These are phyloP conservation scores for Terana coerulea DNA, from an alignment of 768 basidiomycete species.

Conservation along the genomic window DNA sequence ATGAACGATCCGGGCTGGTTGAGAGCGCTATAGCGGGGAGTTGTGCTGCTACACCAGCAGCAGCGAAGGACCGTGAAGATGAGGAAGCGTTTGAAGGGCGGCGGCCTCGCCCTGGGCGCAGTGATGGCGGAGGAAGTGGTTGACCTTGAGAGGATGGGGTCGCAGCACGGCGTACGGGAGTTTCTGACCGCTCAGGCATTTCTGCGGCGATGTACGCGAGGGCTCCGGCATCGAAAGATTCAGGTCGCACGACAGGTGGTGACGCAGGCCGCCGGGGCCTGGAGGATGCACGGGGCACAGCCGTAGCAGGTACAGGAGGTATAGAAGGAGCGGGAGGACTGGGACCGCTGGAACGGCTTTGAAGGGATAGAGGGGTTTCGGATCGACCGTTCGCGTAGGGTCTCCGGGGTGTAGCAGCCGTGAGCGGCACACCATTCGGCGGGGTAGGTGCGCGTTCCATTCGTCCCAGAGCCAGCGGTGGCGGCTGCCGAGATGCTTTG, in stretches of 20 bases:
- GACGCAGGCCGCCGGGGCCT: slow-evolving; percentile 9
- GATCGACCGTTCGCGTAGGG: slow-evolving; percentile 17
- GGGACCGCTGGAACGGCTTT: too few species aligned
- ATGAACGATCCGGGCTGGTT: slow-evolving; percentile 4
- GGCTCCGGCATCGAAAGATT: slow-evolving; percentile 4
- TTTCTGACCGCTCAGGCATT: slow-evolving; percentile 6
- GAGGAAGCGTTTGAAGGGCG: slow-evolving; percentile 43
- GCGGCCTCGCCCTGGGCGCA: slow-evolving; percentile 34
- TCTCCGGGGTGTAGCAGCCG: slow-evolving; percentile 19
- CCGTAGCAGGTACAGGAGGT: slow-evolving; percentile 3
- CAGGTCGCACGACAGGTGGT: slow-evolving; percentile 4
- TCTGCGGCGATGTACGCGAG: slow-evolving; percentile 8
- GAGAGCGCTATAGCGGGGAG: slow-evolving; percentile 10
- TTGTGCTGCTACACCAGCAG: slow-evolving; percentile 20
- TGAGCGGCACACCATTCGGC: slow-evolving; percentile 20
- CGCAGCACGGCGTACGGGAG: slow-evolving; percentile 17
- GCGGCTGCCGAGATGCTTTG: slow-evolving; percentile 10
- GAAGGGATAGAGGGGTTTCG: slow-evolving; percentile 2
- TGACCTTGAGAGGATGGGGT: slow-evolving; percentile 23
- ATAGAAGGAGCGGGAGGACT: neutral
- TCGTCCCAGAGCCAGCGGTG: slow-evolving; percentile 14
- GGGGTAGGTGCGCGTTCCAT: slow-evolving; percentile 29
- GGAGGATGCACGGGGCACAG: slow-evolving; percentile 2
- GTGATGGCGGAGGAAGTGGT: slow-evolving; percentile 25
- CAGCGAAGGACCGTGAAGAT: slow-evolving; percentile 9